A percentile compares a stretch with the other conserved stretches of the same genome.
phyloP scores from a whole-genome alignment of 2,329 filamentous ascomycete species.

The Neofusicoccum laricinum region DNA sequence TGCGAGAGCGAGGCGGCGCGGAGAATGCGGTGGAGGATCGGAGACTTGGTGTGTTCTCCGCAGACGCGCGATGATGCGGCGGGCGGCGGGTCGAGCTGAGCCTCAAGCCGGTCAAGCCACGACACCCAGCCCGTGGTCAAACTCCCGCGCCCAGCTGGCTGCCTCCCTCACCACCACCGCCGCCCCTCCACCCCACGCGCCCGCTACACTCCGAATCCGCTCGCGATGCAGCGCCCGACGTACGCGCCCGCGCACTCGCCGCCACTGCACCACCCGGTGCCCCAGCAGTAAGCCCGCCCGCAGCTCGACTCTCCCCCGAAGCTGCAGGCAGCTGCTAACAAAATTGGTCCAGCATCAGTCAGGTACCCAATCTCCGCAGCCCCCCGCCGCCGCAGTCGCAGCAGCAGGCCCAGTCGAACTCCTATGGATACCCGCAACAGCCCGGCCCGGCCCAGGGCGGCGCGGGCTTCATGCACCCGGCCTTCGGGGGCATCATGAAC shows the following conservation, averaged over 20 bases:
- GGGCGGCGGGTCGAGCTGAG: not conserved
- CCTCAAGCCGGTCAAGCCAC: constrained; percentile 1
- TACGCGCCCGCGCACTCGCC: constrained; percentile 79
- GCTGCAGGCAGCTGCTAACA: not conserved
- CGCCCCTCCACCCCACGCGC: not conserved
- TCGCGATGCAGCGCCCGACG: constrained; percentile 77
- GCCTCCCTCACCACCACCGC: not conserved
- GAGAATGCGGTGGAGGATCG: constrained; percentile 11
- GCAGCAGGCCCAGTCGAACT: constrained; percentile 65
- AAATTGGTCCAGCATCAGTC: constrained; percentile 61
- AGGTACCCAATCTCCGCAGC: constrained; percentile 92
- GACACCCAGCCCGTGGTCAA: not conserved
- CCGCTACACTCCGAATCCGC: not conserved
- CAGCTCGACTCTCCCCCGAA: not conserved
- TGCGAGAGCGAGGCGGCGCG: not conserved
- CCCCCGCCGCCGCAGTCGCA: constrained; percentile 82
- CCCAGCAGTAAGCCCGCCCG: constrained; percentile 10
- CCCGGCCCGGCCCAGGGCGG: constrained; percentile 35
- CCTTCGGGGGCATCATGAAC: constrained; percentile 91
- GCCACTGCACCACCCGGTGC: constrained; percentile 64
- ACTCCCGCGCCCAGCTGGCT: not conserved
- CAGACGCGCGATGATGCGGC: constrained; percentile 14
- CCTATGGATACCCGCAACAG: constrained; percentile 73
- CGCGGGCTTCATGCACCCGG: constrained; percentile 45
- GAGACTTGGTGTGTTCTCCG: constrained; percentile 1